phyloP scores from a whole-genome alignment of 805 yeast species.

The Yamadazyma olivae region DNA sequence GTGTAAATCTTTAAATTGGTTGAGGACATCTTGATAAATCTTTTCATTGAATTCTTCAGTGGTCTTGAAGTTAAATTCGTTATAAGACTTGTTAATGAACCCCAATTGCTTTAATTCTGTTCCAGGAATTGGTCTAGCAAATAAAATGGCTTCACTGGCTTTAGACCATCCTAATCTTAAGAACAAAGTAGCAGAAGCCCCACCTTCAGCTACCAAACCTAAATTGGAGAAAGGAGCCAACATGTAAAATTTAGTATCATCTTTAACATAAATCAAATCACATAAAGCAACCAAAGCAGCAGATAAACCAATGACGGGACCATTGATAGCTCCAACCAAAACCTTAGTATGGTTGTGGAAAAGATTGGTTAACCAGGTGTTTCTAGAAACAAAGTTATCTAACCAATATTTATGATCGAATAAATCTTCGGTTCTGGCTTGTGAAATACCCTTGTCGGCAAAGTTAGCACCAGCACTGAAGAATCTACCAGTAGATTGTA shows the following conservation, averaged over 20 bases:
- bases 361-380: slow-evolving; percentile 63
- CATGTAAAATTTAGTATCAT: slow-evolving; percentile 53
- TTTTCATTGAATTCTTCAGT: slow-evolving; percentile 42
- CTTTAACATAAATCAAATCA: slow-evolving; percentile 71
- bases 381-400: slow-evolving; percentile 62
- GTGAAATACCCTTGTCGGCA: slow-evolving; percentile 30
- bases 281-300: slow-evolving; percentile 72
- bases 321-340: slow-evolving; percentile 72
- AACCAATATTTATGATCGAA: slow-evolving; percentile 48
- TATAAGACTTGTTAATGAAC: slow-evolving; percentile 57
- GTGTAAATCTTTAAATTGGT: slow-evolving; percentile 42
- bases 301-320: slow-evolving; percentile 80
- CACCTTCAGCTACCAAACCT: slow-evolving; percentile 84
- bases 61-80: slow-evolving; percentile 29
- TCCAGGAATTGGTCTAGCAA: slow-evolving; percentile 63
- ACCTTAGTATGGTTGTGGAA: slow-evolving; percentile 71
- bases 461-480: slow-evolving; percentile 88
- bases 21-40: slow-evolving; percentile 32
- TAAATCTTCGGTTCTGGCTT: slow-evolving; percentile 27
- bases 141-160: slow-evolving; percentile 69
- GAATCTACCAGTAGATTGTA: slow-evolving; percentile 69
- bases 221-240: slow-evolving; percentile 78
- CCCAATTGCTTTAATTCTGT: slow-evolving; percentile 56
- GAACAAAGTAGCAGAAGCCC: slow-evolving; percentile 64
- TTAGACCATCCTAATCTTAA: slow-evolving; percentile 68